Base-by-base conservation (phyloP, 768 basidiomycete species). In the Leccinum boreale region DNA sequence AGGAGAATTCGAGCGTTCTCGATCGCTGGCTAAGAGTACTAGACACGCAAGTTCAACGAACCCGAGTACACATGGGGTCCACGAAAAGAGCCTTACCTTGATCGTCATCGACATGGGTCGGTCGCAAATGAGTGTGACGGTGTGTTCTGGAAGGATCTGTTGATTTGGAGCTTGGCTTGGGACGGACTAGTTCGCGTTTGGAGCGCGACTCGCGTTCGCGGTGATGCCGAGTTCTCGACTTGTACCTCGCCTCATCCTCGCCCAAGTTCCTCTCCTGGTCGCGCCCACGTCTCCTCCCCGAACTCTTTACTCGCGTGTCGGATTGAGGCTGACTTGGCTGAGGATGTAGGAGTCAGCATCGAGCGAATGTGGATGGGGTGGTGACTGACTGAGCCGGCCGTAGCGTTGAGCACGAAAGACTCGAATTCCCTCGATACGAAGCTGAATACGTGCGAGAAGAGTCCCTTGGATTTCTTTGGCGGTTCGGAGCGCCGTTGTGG, bases 381-480 rank as follows among this genome's bases (percentile, higher is more conserved):
- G 12, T 26, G 49, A 65, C 67, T 62, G 63, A 67, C 63, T 59
- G 57, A 50, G 24, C 54, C 57, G 9, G 60, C 85, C 9, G 85
- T 83, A 50, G 90, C 90, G 64, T 76, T 86, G 19, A 80, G 72
- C 24, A 91, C 78, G 69, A 92, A 92, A 11, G 84, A 84, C 48
- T 84, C 84, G 36, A 91, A 66, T 69, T 92, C 90, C 51, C 83
- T 78, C 11, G 88, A 83, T 5, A 92, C 81, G 67, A 85, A 89
- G 68, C 74, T 79, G 61, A 90, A 78, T 5, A 91, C 85, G 60
- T 83, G 84, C 1, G 85, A 82, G 21, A 89, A 62, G 3, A 87
- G 64, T 44, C 85, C 82, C 17, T 7, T n/a, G 24, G 65, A 44
- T 19, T 50, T 15, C 50, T 57, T 58, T 14, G 63, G 31, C 28